Percentiles rank a stretch among this genome's conserved stretches.
These are phyloP conservation scores for Chenopodium formosanum DNA, from an alignment of 148 eudicot genomes.

Conservation along the genomic window DNA sequence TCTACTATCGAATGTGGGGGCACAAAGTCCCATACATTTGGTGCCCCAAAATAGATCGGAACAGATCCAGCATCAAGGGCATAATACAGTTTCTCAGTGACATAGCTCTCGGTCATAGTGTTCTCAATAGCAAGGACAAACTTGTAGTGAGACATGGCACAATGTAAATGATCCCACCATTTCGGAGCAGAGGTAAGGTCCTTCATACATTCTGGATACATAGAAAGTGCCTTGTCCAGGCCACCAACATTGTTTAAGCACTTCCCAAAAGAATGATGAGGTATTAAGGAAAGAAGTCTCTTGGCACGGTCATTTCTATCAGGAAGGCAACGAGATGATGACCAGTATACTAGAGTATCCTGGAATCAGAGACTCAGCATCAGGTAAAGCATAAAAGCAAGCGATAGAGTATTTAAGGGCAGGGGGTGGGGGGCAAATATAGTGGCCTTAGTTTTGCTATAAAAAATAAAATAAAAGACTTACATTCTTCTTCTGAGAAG, in stretches of 20 bases:
- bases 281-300: constrained; percentile 59
- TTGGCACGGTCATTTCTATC: constrained; percentile 69
- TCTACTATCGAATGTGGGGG: constrained; percentile 95
- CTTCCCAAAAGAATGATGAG: constrained; percentile 91
- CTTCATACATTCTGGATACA: constrained; percentile 79
- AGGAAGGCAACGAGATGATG: constrained; percentile 96
- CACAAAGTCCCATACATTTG: constrained; percentile 88
- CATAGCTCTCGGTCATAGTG: constrained; percentile 88
- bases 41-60: constrained; percentile 95
- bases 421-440: constrained; percentile 6
- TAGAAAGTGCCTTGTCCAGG: constrained; percentile 66
- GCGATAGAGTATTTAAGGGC: neutral
- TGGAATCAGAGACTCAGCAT: constrained; percentile 26
- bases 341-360: constrained; percentile 95
- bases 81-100: constrained; percentile 89
- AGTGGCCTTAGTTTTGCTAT: neutral
- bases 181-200: constrained; percentile 52
- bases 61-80: constrained; percentile 88
- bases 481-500: constrained; percentile 70
- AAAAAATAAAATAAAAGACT: constrained; percentile 20
- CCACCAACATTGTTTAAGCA: constrained; percentile 98
- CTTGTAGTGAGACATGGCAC: constrained; percentile 97
- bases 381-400: neutral
- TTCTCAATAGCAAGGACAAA: constrained; percentile 94
- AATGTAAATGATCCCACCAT: constrained; percentile 99